phyloP scores from a whole-genome alignment of 768 basidiomycete species.

The Rossbeevera mucosa region DNA sequence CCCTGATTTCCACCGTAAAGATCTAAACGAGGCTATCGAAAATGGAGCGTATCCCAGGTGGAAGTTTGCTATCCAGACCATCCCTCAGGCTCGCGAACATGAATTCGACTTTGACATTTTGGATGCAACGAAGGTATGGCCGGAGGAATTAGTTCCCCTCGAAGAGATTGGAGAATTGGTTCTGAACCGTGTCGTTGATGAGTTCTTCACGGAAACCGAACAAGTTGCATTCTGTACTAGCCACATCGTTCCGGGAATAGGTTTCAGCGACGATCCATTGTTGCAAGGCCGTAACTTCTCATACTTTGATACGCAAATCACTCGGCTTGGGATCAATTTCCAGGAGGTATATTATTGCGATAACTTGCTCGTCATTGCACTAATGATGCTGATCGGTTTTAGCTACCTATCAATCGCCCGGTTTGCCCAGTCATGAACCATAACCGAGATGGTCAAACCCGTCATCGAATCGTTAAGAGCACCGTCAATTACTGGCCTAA shows the following conservation, averaged over 20 bases:
- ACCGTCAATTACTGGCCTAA: constrained; percentile 82
- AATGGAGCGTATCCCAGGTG: constrained; percentile 69
- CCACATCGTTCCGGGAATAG: constrained; percentile 57
- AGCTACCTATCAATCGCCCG: constrained; percentile 81
- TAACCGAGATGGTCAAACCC: constrained; percentile 56
- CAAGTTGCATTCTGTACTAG: constrained; percentile 85
- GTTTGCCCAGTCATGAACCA: constrained; percentile 71
- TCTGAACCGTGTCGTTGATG: constrained; percentile 57
- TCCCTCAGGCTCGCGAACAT: constrained; percentile 69
- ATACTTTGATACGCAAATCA: constrained; percentile 82
- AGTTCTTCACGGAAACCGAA: constrained; percentile 84
- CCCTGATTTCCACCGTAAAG: constrained; percentile 88
- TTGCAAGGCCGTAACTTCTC: constrained; percentile 85
- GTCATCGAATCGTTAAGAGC: constrained; percentile 55
- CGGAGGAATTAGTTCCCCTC: constrained; percentile 75
- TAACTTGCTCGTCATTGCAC: not conserved
- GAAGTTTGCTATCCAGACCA: constrained; percentile 63
- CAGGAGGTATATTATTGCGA: constrained; percentile 43
- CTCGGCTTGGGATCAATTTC: constrained; percentile 78
- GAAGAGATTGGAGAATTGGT: constrained; percentile 73
- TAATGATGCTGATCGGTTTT: not conserved
- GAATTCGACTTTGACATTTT: constrained; percentile 85
- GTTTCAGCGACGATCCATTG: constrained; percentile 72
- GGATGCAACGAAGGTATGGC: constrained; percentile 85
- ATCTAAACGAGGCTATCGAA: constrained; percentile 78